Base-by-base conservation (phyloP, 805 yeast species). In the Yarrowia keelungensis region DNA sequence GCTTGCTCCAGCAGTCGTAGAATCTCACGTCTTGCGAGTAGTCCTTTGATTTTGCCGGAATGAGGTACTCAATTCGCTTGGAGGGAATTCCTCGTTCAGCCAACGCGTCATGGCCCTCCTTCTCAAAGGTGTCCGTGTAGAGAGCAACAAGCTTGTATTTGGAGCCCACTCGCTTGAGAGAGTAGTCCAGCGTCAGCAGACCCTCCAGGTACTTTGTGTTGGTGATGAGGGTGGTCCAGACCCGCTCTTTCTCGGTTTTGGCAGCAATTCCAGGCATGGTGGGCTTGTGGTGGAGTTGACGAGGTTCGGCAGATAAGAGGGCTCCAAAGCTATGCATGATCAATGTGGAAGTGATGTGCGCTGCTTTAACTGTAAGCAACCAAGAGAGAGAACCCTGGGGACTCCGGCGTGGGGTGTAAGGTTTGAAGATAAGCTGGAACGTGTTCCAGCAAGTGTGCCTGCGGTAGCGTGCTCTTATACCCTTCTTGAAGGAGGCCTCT, bases 1-100 rank as follows among this genome's bases (percentile, higher is more conserved):
- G 75, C 75, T 86, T 86, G 38, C 88, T 81, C 88, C 89, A 86
- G 71, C 88, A 85, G 73, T 86, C 89, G 72, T 82, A 78, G 76
- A 86, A 86, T 43, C 89, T 76, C 11, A 83, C 79, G 71, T 87
- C 89, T 45, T 80, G 76, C 11, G 81, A 75, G 71, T 84, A 84
- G 69, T 83, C 84, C 71, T 82, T 83, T 70, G 79, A 77, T 16
- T 74, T 75, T 1, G 76, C 73, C 0, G 88, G 89, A 5, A 80
- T 72, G 36, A 86, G 75, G 66, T 81, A 78, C 19, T 80, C 79
- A 15, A 85, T 79, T 67, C 76, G 78, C 41, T 80, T 67, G 62
- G 82, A 80, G 32, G 80, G 78, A 12, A 86, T 85, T 0, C 79
- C 78, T 38, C 84, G 76, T 1, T 62, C 54, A 43, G 79, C 81